phyloP scores from a whole-genome alignment of 176 grass and related monocot species.

The Hyparrhenia diplandra region DNA sequence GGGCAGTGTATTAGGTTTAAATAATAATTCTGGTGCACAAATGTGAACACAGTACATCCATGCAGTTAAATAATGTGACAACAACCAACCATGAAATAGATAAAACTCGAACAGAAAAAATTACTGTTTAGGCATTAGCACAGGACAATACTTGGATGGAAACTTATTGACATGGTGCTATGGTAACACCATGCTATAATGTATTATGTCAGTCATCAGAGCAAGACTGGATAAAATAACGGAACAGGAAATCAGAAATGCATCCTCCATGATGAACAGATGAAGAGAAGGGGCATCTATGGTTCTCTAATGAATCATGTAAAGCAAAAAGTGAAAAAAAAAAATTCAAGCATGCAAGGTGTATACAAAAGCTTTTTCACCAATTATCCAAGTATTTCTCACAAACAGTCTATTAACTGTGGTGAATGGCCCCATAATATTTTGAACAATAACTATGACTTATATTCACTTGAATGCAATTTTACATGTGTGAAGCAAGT shows the following conservation, averaged over 20 bases:
- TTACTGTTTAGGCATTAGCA: background rate
- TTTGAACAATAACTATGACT: constrained; percentile 9
- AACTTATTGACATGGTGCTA: background rate
- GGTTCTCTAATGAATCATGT: background rate
- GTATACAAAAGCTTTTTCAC: background rate
- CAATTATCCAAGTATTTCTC: background rate
- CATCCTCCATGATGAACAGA: background rate
- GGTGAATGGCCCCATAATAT: background rate
- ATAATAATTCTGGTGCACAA: background rate
- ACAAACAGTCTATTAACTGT: background rate
- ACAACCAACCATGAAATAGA: background rate
- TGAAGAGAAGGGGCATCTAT: background rate
- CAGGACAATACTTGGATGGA: background rate
- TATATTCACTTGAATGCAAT: background rate
- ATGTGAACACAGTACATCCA: background rate
- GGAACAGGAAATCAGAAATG: background rate
- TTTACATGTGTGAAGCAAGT: constrained; percentile 11
- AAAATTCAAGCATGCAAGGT: background rate
- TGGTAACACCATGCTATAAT: background rate
- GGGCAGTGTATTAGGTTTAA: background rate
- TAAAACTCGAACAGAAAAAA: background rate
- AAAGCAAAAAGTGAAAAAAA: background rate
- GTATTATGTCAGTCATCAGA: background rate
- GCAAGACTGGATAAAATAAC: background rate
- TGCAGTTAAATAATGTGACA: background rate